Base-by-base conservation (phyloP, 495 filamentous ascomycete species). In the Mycothermus thermophilus region DNA sequence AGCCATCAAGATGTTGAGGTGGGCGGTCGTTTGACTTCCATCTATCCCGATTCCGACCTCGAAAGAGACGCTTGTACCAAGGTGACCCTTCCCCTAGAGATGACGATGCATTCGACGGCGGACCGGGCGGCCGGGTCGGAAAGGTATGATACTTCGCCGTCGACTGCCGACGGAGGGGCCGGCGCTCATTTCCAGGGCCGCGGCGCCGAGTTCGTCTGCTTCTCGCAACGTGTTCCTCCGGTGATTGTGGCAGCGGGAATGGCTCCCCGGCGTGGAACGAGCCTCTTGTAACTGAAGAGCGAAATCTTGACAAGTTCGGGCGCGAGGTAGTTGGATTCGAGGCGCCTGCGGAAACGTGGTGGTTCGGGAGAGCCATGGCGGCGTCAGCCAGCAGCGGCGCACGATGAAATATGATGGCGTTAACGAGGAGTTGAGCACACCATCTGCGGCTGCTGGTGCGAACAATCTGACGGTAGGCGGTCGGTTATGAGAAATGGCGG, bases 81-180 rank as follows among this genome's bases (percentile, higher is more conserved):
- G 18, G 9, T 2, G 14, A 15, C 7, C 24, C 30, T 11, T 27
- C 10, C 7, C 17, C 21, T 4, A 24, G 14, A 3, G 32, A 30
- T 19, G n/a, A 32, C 6, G 38, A 51, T 24, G 46, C 48, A 22
- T 56, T 51, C 27, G 42, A 51, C 7, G 60, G 78, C n/a, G 79
- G 78, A 44, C 74, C 79, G 12, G 90, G 90, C 2, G 90, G 90
- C 28, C 77, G 74, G 0, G 84, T 93, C 18, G 85, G 84, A 51
- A 97, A 96, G 30, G 90, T 96, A 48, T 95, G 86, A 59, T 95
- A 97, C 51, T 83, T 80, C 23, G 77, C 69, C 4, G 80, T 81
- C 31, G 80, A 80, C 39, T 77, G 66, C 35, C 73, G 80, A 30
- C 64, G 62, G 3, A 57, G 29, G 3, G 37, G 36, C 1, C 24